These are phyloP conservation scores for Piper betle DNA, from an alignment of 164 flowering plant species.

Conservation along the genomic window DNA sequence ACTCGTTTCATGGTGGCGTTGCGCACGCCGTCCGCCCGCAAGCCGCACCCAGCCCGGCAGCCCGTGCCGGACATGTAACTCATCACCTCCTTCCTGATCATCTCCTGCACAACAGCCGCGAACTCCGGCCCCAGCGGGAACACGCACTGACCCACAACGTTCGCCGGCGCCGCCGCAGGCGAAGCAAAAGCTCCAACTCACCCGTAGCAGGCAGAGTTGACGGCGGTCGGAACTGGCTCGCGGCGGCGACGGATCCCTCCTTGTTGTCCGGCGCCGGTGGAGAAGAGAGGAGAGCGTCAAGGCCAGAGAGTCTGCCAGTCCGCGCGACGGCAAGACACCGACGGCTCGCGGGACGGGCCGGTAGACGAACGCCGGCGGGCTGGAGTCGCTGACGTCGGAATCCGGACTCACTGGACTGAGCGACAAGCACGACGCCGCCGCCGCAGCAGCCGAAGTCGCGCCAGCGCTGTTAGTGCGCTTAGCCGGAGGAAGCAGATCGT, in stretches of 20 bases:
- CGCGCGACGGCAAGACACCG: not conserved
- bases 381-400: constrained; percentile 74
- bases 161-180: no score
- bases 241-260: not conserved
- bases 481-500: constrained; percentile 10
- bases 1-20: constrained; percentile 58
- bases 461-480: no score
- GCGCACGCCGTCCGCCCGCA: constrained; percentile 26
- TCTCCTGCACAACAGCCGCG: constrained; percentile 20
- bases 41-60: constrained; percentile 20
- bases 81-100: constrained; percentile 49
- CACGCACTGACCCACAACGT: not conserved
- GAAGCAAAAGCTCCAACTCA: not conserved
- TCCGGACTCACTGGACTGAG: constrained; percentile 54
- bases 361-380: constrained; percentile 12
- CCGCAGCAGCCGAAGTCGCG: no score
- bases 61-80: constrained; percentile 55
- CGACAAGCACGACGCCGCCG: constrained; percentile 9
- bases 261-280: not conserved
- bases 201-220: not conserved
- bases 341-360: constrained; percentile 5
- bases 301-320: constrained; percentile 42
- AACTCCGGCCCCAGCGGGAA: constrained; percentile 38
- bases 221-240: not conserved
- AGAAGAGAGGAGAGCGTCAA: constrained; percentile 37